These are phyloP conservation scores for Auxenochlorella pyrenoidosa DNA, from an alignment of 139 green algal species.

Conservation along the genomic window DNA sequence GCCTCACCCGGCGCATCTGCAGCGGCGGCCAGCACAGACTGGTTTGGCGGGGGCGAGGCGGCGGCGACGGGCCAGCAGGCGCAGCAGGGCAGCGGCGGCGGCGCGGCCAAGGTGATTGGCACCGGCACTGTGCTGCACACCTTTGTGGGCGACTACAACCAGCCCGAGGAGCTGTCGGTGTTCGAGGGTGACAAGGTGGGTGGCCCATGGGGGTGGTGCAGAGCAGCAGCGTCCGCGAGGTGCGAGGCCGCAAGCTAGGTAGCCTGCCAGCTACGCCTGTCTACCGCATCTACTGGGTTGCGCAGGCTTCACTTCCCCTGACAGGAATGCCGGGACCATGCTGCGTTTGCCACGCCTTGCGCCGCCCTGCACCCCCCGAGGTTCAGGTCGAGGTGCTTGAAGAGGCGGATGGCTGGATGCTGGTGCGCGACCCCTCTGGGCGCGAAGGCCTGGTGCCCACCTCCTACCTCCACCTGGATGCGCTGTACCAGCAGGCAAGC, in stretches of 20 bases:
- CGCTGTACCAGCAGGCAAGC: conserved; percentile 22
- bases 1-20: background rate
- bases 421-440: conserved; percentile 45
- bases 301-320: too few species aligned
- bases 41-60: background rate
- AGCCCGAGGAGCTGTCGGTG: conserved; percentile 54
- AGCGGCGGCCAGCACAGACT: background rate
- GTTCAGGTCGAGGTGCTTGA: conserved; percentile 49
- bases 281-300: too few species aligned
- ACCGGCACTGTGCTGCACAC: conserved; percentile 49
- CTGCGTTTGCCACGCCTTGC: too few species aligned
- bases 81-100: background rate
- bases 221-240: too few species aligned
- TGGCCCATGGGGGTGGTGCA: too few species aligned
- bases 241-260: too few species aligned
- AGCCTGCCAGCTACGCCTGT: too few species aligned
- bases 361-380: background rate
- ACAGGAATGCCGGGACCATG: too few species aligned
- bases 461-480: conserved; percentile 41
- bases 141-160: conserved; percentile 49
- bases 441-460: conserved; percentile 48
- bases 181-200: conserved; percentile 51
- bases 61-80: background rate
- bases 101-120: conserved; percentile 18
- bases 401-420: conserved; percentile 45